Evolutionary conservation across 2,329 filamentous ascomycete genomes (phyloP).

Genomic region (Verticillium isaacii): DNA sequence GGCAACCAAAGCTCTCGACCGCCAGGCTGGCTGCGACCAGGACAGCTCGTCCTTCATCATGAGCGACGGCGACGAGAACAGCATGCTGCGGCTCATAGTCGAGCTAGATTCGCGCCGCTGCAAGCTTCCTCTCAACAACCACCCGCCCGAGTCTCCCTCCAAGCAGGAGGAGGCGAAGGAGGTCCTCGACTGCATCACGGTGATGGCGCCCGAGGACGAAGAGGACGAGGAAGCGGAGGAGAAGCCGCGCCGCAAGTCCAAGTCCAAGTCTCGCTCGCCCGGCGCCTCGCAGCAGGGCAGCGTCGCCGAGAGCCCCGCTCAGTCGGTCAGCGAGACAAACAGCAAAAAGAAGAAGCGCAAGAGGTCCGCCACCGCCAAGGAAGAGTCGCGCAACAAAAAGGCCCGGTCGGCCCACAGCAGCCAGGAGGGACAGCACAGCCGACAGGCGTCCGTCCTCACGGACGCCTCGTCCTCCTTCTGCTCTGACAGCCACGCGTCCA

Average conservation of each 20-base stretch:
- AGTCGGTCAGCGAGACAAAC: conserved; percentile 10
- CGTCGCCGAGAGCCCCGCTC: not conserved
- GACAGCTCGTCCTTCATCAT: conserved; percentile 29
- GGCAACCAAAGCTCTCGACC: conserved; percentile 4
- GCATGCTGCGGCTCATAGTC: conserved; percentile 42
- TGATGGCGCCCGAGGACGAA: conserved; percentile 16
- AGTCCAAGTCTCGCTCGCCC: conserved; percentile 9
- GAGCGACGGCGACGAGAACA: conserved; percentile 41
- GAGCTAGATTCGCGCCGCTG: conserved; percentile 41
- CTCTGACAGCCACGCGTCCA: not conserved
- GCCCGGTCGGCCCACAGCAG: conserved; percentile 10
- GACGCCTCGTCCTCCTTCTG: not conserved
- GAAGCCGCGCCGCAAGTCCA: not conserved
- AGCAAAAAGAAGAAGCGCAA: conserved; percentile 22
- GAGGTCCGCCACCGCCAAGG: conserved; percentile 16
- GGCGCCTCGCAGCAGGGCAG: not conserved
- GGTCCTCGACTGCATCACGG: conserved; percentile 27
- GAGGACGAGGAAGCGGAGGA: conserved; percentile 12
- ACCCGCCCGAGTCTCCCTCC: conserved; percentile 21
- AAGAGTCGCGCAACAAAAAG: conserved; percentile 20
- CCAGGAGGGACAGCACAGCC: conserved; percentile 15
- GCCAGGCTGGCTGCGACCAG: conserved; percentile 20
- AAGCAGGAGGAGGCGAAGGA: conserved; percentile 14
- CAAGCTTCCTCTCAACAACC: conserved; percentile 17
- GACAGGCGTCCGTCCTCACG: not conserved